Evolutionary conservation across 106 monocot genomes (phyloP).

Genomic region (Iris macrosiphon): DNA sequence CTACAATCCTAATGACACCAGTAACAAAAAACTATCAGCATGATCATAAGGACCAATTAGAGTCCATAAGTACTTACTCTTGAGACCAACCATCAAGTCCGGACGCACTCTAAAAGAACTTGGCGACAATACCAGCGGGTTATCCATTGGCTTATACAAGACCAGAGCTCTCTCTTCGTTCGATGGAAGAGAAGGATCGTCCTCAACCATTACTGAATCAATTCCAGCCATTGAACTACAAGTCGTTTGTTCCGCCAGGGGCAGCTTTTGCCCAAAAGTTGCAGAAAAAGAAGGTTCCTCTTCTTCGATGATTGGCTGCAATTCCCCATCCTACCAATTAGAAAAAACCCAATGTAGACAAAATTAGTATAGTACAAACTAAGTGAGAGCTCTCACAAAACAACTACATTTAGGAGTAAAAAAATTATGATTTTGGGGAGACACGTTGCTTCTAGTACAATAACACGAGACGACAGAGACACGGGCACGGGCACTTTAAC

Average conservation of each 20-base stretch:
- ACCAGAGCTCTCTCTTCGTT: slow-evolving; percentile 52
- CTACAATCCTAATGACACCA: no score
- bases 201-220: neutral
- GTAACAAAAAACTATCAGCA: no score
- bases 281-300: slow-evolving; percentile 16
- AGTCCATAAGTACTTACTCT: slow-evolving; percentile 24
- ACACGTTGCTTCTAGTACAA: no score
- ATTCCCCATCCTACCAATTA: slow-evolving; percentile 30
- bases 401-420: no score
- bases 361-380: no score
- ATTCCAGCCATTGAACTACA: neutral
- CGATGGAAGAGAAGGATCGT: neutral
- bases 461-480: no score
- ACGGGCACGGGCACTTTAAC: no score
- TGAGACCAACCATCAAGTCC: slow-evolving; percentile 11
- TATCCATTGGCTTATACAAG: slow-evolving; percentile 32
- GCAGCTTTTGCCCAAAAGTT: slow-evolving; percentile 2
- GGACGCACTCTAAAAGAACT: slow-evolving; percentile 6
- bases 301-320: slow-evolving; percentile 47
- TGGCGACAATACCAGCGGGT: neutral
- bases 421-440: no score
- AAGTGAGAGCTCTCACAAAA: no score
- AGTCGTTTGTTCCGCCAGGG: neutral
- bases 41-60: slow-evolving; percentile 16
- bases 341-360: no score